Evolutionary conservation across 768 basidiomycete genomes (phyloP).

Genomic region (Tricholoma hemisulphureum): DNA sequence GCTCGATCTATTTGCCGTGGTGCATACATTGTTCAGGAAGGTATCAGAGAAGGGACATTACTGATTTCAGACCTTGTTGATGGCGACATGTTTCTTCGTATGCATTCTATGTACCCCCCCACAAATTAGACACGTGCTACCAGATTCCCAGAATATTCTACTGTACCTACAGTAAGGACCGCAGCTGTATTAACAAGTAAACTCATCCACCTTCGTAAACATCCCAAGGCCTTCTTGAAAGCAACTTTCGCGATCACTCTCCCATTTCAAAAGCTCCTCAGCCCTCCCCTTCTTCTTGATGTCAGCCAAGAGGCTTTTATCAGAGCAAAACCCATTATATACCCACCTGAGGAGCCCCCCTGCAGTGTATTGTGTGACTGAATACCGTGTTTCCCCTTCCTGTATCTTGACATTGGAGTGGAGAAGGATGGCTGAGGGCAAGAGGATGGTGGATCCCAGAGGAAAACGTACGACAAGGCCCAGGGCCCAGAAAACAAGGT

Average conservation of each 20-base stretch:
- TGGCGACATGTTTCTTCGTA: slow-evolving; percentile 27
- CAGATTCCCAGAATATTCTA: too few species aligned
- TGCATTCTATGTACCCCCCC: slow-evolving; percentile 8
- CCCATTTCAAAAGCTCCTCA: neutral
- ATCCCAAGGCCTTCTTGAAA: neutral
- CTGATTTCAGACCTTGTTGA: slow-evolving; percentile 29
- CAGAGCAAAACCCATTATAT: neutral
- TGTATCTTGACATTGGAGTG: neutral
- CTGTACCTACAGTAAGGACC: too few species aligned
- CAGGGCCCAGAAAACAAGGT: neutral
- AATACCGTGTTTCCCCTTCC: neutral
- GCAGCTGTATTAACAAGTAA: too few species aligned
- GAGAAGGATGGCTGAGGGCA: neutral
- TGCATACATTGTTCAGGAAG: slow-evolving; percentile 24
- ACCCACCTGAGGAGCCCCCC: neutral
- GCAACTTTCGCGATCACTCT: neutral
- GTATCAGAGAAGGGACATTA: slow-evolving; percentile 14
- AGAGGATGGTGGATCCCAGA: neutral
- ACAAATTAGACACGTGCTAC: neutral
- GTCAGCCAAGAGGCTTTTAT: neutral
- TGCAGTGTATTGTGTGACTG: neutral
- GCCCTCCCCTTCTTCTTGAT: neutral
- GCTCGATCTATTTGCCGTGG: slow-evolving; percentile 29
- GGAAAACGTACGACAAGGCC: neutral
- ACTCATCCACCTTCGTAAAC: neutral